Evolutionary conservation across 2,329 filamentous ascomycete genomes (phyloP), one percentile per base, ranked within the genome.

Genomic region (Daldinia sp.): DNA sequence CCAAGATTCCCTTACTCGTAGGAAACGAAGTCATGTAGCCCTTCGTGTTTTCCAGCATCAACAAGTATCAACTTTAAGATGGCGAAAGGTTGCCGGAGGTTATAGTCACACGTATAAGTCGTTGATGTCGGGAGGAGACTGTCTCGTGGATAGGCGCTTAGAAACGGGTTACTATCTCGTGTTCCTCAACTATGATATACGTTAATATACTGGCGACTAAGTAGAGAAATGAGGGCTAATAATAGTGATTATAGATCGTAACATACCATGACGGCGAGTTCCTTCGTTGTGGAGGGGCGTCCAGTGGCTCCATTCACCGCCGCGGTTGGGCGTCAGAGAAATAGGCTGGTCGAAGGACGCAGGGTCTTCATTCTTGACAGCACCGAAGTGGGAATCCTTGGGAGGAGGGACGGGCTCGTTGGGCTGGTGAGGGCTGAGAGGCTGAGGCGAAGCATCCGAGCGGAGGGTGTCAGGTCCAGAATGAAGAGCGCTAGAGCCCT

Each of bases 111-210:
- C 11, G 30, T 19, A 21, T 21, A 39, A 13, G 13, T 10, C 27
- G n/a, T n/a, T 32, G 39, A 47, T 29, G n/a, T 32, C 50, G 15
- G 45, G 23, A 9, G 8, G 29, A 29, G n/a, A 11, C 17, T 30
- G n/a, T 35, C 9, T 35, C 43, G 49, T 43, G 29, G 32, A 29
- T 3, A 23, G 15, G 29, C 48, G 43, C 39, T 66, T 58, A 71
- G 55, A 66, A 41, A 65, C 68, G 69, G 58, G 61, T 61, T 43
- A 29, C 55, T 70, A 71, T 70, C 63, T 71, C 69, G 62, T 71
- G 61, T 41, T 71, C 69, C 41, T 71, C 68, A 13, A 64, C 69
- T 68, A 15, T 9, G 25, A 21, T 27, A 11, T 3, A 17, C 13
- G 49, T 41, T 32, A 58, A n/a, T n/a, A 21, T 27, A 13, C 54